Base-by-base conservation (phyloP, 305 asterid genomes). In the Ilex paraguariensis region DNA sequence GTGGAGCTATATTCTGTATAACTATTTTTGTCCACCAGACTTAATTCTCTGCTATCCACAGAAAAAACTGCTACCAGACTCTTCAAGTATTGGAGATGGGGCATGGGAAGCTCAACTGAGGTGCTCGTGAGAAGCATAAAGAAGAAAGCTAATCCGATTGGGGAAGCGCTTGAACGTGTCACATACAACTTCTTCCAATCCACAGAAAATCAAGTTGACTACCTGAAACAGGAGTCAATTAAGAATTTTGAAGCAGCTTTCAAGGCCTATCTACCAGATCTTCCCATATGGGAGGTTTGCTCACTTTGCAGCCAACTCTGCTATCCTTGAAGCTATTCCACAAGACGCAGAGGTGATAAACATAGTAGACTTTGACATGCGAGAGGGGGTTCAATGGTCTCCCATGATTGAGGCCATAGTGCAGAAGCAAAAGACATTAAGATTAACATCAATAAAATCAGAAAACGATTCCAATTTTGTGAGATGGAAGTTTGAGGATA, bases 361-460 rank as follows among this genome's bases (percentile, higher is more conserved):
- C 33, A 71, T 79, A 33, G 65, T 75, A 54, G 88, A 82, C 36
- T 82, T 82, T 15, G 83, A 79, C 16, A 52, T 68, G 48, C 81
- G 80, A 54, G 81, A 79, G 40, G 85, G 83, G 62, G 62, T 77
- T 8, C 88, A 82, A 28, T 82, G 85, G 85, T 80, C 88, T 17
- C 71, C 79, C 0, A 36, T 90, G 61, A 80, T 90, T 4, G 95
- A 87, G 64, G 80, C 80, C 12, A 66, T 84, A 57, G 57, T 78
- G 56, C 30, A 66, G 72, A 72, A 17, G 44, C 45, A 67, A n/a
- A 79, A 74, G 71, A 54, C 72, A 3, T 13, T 87, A 57, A 80
- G 45, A 68, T 61, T 90, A 48, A 85, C 87, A 52, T 81, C 87
- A 10, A 57, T 90, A 10, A 79, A 63, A 65, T 45, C 68, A 7